phyloP scores from a whole-genome alignment of 2,329 filamentous ascomycete genomes.

The Calonectria montana region DNA sequence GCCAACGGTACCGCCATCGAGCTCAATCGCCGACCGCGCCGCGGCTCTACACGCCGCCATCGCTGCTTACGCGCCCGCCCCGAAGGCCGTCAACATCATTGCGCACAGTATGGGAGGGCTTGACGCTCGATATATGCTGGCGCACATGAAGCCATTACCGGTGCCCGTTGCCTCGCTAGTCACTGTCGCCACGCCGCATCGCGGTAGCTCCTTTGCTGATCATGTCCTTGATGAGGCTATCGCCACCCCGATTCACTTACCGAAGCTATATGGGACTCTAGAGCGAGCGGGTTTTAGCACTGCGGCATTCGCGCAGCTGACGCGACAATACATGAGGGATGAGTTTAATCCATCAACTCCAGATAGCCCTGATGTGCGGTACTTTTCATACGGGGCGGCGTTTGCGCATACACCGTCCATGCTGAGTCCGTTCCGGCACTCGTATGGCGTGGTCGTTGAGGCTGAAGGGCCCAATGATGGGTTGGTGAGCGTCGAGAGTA shows the following conservation, averaged over 20 bases:
- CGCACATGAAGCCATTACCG: slow-evolving; percentile 60
- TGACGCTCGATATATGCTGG: slow-evolving; percentile 74
- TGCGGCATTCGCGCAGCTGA: slow-evolving; percentile 71
- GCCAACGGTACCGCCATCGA: slow-evolving; percentile 70
- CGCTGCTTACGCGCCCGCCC: slow-evolving; percentile 51
- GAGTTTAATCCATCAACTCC: slow-evolving; percentile 69
- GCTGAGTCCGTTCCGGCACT: slow-evolving; percentile 71
- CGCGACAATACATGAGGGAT: slow-evolving; percentile 66
- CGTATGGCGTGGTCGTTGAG: slow-evolving; percentile 61
- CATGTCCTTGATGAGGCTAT: slow-evolving; percentile 57
- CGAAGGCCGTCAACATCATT: slow-evolving; percentile 76
- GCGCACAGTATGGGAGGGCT: slow-evolving; percentile 77
- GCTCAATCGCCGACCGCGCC: slow-evolving; percentile 70
- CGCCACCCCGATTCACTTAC: slow-evolving; percentile 59
- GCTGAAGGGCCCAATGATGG: slow-evolving; percentile 73
- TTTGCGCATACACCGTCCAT: slow-evolving; percentile 60
- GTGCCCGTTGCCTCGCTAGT: slow-evolving; percentile 63
- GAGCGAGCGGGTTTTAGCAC: slow-evolving; percentile 66
- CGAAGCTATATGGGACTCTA: slow-evolving; percentile 64
- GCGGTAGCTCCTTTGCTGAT: slow-evolving; percentile 67
- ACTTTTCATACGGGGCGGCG: slow-evolving; percentile 72
- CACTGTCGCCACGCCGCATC: slow-evolving; percentile 67
- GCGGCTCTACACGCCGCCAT: slow-evolving; percentile 68
- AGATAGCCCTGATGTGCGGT: slow-evolving; percentile 64
- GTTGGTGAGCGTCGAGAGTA: slow-evolving; percentile 73